Evolutionary conservation across 2,329 filamentous ascomycete genomes (phyloP), one percentile per base, ranked within the genome.

Genomic region (Mollisiaceae sp.): DNA sequence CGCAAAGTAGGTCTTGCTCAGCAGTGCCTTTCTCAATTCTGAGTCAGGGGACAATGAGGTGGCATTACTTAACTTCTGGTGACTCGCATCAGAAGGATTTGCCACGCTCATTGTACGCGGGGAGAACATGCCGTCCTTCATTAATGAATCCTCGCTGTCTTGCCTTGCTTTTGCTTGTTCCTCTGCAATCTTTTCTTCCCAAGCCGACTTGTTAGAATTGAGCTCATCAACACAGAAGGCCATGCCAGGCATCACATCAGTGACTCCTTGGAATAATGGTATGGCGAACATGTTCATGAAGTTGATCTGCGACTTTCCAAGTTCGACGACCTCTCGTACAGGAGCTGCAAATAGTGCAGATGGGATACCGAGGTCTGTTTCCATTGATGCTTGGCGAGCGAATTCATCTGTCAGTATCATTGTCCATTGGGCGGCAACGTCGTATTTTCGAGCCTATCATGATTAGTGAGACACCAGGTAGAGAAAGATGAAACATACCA

Each of bases 241-340:
- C 88, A 98, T 92, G 24, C 86, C 87, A 1, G 95, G 94, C 74
- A 98, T 85, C 41, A 98, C 86, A 72, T 96, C 91, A 36, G 92
- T 89, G 8, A 98, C 90, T 8, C 91, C 92, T 75, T 93, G 89
- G 75, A 99, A 99, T 0, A 99, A 84, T 0, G 95, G 95, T 58
- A 94, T 88, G 18, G 94, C 95, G 77, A 98, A 98, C 73, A 97
- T 86, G 70, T 93, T 95, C 92, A 98, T 97, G 79, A 99, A 99
- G 27, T 92, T 91, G 62, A 97, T 91, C 78, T 99, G 95, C 8
- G 93, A 91, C 71, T 92, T 93, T 69, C 89, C 91, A 61, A 97
- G 84, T 63, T 94, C 94, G 67, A 93, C 82, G 38, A 91, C 83
- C 72, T 97, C 94, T 72, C 94, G 92, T 65, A 92, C 89, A 47